Evolutionary conservation across 2,329 filamentous ascomycete genomes (phyloP), one percentile per base, ranked within the genome.

Genomic region (Hymenoscyphus linearis): DNA sequence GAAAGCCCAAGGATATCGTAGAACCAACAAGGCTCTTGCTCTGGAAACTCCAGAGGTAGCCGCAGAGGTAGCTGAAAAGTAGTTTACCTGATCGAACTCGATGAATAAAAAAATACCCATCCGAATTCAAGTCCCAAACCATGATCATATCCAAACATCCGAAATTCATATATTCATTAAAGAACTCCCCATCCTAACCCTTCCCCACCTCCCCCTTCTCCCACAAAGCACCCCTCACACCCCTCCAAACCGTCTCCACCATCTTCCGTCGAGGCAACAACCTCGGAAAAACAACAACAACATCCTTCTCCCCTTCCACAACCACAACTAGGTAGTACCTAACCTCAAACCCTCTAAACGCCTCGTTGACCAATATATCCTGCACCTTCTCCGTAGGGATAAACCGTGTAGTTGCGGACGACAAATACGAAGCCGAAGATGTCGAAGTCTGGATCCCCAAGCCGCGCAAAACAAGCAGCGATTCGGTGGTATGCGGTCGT

Each of bases 321-420:
- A 98, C 88, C 34, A 98, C 90, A 4, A 91, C 85, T 9, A 99
- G 78, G 72, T 96, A 97, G 72, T 93, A 96, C 47, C 88, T 80
- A 37, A 98, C 92, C 76, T 93, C 91, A 71, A 97, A 96, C 0
- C 93, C 93, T 61, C 85, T 85, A 75, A 98, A 98, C 3, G 93
- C 95, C 78, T 99, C 95, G 73, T 97, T 92, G 57, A 99, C 90
- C 59, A 97, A 85, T 60, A 99, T 88, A 73, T 99, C 95, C 72
- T 90, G 90, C 61, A 99, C 96, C 75, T 91, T 87, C 52, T 89
- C 90, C 0, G 93, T 96, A 0, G 95, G 93, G 62, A 99, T 98
- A 74, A 90, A 91, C 56, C 86, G 79, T n/a, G 85, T 89, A 1
- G 81, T 80, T 2, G 83, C 76, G 9, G 79, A 79, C 40, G 81